These are phyloP conservation scores for Aureobasidium sp. DNA, from an alignment of 2,329 filamentous ascomycete species.

Conservation along the genomic window DNA sequence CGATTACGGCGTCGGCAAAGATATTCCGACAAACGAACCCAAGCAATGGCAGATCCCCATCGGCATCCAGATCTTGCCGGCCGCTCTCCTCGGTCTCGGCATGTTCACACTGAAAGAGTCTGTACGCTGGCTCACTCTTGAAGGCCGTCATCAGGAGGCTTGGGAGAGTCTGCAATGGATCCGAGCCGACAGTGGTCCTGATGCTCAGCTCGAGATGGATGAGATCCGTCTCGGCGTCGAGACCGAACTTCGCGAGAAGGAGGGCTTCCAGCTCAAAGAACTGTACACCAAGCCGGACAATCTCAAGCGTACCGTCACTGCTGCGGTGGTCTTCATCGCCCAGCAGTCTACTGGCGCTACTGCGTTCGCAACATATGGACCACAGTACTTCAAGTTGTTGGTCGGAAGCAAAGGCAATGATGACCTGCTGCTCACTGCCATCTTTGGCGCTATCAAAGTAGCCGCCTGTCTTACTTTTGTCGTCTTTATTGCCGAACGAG, in stretches of 20 bases:
- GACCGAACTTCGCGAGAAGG: slow-evolving; percentile 39
- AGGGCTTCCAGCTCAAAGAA: slow-evolving; percentile 39
- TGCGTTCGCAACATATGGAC: slow-evolving; percentile 40
- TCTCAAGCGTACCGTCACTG: slow-evolving; percentile 38
- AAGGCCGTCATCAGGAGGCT: slow-evolving; percentile 40
- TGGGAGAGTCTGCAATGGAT: slow-evolving; percentile 47
- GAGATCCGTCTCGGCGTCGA: slow-evolving; percentile 45
- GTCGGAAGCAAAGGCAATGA: slow-evolving; percentile 39
- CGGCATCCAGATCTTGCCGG: slow-evolving; percentile 45
- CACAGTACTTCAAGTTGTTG: slow-evolving; percentile 49
- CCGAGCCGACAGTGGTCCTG: slow-evolving; percentile 36
- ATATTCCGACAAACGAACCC: slow-evolving; percentile 29
- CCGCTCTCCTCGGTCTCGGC: slow-evolving; percentile 42
- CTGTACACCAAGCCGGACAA: slow-evolving; percentile 40
- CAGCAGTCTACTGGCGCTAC: slow-evolving; percentile 51
- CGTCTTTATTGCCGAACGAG: slow-evolving; percentile 45
- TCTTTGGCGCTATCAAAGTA: slow-evolving; percentile 50
- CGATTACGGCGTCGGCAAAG: slow-evolving; percentile 41
- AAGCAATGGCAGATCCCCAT: slow-evolving; percentile 52
- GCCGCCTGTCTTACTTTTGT: slow-evolving; percentile 45
- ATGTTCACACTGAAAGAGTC: slow-evolving; percentile 46
- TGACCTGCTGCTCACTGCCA: slow-evolving; percentile 44
- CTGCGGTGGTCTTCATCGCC: slow-evolving; percentile 43
- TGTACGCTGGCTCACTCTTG: slow-evolving; percentile 44
- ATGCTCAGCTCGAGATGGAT: slow-evolving; percentile 41